Conservation (phyloP, 306 rosid genomes). For the Macrotyloma uniflorum region DNA sequence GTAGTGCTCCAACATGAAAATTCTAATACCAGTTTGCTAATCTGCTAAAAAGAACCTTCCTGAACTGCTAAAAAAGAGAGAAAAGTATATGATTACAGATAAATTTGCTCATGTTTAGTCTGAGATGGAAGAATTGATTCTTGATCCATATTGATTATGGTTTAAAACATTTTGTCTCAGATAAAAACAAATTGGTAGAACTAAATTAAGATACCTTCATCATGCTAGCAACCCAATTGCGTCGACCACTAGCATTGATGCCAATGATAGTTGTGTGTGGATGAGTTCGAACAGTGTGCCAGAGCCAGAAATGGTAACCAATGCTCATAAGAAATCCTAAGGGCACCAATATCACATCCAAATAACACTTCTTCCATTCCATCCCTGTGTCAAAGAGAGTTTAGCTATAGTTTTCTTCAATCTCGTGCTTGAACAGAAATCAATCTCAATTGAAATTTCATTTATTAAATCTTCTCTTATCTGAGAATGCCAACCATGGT, state of each 20-base stretch:
- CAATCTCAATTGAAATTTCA: slow-evolving; percentile 10
- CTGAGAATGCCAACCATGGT: slow-evolving; percentile 15
- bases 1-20: not conserved
- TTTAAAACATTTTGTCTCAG: too few species aligned
- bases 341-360: slow-evolving; percentile 86
- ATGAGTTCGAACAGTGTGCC: slow-evolving; percentile 69
- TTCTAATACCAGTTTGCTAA: not conserved
- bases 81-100: too few species aligned
- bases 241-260: slow-evolving; percentile 72
- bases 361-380: slow-evolving; percentile 89
- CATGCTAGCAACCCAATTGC: slow-evolving; percentile 84
- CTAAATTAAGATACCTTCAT: slow-evolving; percentile 59
- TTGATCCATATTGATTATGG: too few species aligned
- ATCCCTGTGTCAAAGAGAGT: slow-evolving; percentile 8
- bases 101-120: too few species aligned
- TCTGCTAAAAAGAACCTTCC: too few species aligned
- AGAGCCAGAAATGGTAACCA: slow-evolving; percentile 80
- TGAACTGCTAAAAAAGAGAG: too few species aligned
- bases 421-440: not conserved
- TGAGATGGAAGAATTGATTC: too few species aligned
- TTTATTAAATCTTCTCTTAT: too few species aligned
- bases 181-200: too few species aligned
- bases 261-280: slow-evolving; percentile 82
- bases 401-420: slow-evolving; percentile 4
- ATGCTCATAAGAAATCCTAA: slow-evolving; percentile 58